A percentile compares a stretch with the other conserved stretches of the same genome.
Conservation (phyloP, 805 yeast genomes). For the Spathaspora gorwiae region DNA sequence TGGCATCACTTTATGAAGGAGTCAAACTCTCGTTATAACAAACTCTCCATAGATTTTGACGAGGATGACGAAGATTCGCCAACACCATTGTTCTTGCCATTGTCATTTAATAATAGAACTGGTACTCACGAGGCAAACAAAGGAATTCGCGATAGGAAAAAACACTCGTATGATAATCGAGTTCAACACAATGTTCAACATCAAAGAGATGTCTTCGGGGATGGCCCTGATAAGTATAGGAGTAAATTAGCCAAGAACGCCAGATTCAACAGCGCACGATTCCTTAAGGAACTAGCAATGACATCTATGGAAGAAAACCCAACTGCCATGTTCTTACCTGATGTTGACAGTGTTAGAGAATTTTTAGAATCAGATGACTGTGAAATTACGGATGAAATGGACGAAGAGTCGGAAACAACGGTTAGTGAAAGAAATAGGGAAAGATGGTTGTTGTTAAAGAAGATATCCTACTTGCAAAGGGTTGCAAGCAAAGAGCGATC, state of each 20-base stretch:
- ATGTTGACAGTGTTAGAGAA: slow-evolving; percentile 50
- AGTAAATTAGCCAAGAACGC: slow-evolving; percentile 42
- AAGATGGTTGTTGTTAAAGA: slow-evolving; percentile 68
- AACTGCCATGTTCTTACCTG: slow-evolving; percentile 44
- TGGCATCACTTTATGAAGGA: slow-evolving; percentile 35
- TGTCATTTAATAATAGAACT: slow-evolving; percentile 84
- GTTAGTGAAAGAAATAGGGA: slow-evolving; percentile 45
- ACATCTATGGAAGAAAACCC: slow-evolving; percentile 38
- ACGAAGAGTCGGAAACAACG: slow-evolving; percentile 34
- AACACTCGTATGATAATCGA: slow-evolving; percentile 76
- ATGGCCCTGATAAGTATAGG: slow-evolving; percentile 64
- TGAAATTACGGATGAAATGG: slow-evolving; percentile 23
- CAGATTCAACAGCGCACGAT: slow-evolving; percentile 49
- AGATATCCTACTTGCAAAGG: slow-evolving; percentile 66
- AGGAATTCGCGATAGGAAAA: slow-evolving; percentile 82
- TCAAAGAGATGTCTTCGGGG: slow-evolving; percentile 69
- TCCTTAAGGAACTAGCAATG: slow-evolving; percentile 54
- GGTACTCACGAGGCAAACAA: slow-evolving; percentile 68
- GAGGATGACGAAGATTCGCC: slow-evolving; percentile 12
- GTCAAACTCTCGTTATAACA: background rate
- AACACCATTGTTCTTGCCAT: slow-evolving; percentile 33
- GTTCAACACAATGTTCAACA: slow-evolving; percentile 66
- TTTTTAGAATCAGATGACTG: slow-evolving; percentile 47
- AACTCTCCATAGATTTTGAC: background rate
- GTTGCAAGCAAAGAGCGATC: slow-evolving; percentile 49